Conservation (phyloP, 306 rosid species). For the Vigna radiata region DNA sequence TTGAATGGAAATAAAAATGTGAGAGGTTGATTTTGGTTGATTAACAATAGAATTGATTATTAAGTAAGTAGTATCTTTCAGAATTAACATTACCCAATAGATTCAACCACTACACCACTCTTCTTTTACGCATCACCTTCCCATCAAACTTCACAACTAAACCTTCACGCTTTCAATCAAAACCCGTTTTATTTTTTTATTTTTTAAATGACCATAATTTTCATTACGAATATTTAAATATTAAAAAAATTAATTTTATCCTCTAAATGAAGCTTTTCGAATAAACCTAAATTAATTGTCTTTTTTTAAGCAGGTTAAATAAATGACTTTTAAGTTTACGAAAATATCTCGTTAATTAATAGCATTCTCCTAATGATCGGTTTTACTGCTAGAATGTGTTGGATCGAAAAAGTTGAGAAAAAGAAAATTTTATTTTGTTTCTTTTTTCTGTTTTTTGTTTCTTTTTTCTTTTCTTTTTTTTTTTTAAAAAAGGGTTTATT, state of each 20-base stretch:
- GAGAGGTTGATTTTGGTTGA: too few relatives aligned
- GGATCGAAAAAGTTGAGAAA: not conserved
- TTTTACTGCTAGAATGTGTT: not conserved
- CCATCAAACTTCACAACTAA: not conserved
- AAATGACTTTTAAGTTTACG: too few relatives aligned
- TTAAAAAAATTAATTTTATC: too few relatives aligned
- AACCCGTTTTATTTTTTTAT: not conserved
- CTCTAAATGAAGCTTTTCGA: too few relatives aligned
- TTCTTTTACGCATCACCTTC: conserved; percentile 34
- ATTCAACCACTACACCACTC: conserved; percentile 49
- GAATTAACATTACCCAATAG: not conserved
- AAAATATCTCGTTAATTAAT: not conserved
- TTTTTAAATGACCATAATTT: not conserved
- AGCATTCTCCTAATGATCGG: not conserved
- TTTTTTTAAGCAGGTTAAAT: too few relatives aligned
- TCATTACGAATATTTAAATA: not conserved
- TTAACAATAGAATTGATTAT: not conserved
- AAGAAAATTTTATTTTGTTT: not conserved
- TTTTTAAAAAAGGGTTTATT: not conserved
- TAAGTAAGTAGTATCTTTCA: conserved; percentile 30
- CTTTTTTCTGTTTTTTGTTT: not conserved
- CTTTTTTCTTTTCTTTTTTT: not conserved
- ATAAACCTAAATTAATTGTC: too few relatives aligned
- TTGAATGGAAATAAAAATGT: too few relatives aligned
- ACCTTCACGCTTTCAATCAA: conserved; percentile 19